Percentiles rank a stretch among this genome's conserved stretches.
Conservation (phyloP, 116 monocot genomes). For the Zostera marina region DNA sequence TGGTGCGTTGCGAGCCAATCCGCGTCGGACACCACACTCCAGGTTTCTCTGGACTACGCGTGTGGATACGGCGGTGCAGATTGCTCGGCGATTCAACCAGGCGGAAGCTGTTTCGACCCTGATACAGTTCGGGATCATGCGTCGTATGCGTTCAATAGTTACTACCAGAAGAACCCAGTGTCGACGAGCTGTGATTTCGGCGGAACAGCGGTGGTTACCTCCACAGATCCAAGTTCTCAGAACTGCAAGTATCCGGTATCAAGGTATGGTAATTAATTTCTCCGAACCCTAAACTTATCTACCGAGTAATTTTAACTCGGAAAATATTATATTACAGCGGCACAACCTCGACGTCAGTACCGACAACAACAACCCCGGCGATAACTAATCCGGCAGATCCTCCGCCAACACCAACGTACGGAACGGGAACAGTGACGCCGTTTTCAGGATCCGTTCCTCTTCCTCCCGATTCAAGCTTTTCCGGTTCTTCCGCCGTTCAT, state of each 20-base stretch:
- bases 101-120: conserved; percentile 20
- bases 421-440: conserved; percentile 15
- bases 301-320: background rate
- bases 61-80: conserved; percentile 23
- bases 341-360: conserved; percentile 29
- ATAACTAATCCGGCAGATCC: no score
- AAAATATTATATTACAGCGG: background rate
- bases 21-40: conserved; percentile 14
- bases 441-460: conserved; percentile 3
- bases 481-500: background rate
- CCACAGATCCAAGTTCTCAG: conserved; percentile 21
- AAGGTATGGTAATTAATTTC: conserved; percentile 23
- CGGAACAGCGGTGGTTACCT: conserved; percentile 13
- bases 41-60: conserved; percentile 20
- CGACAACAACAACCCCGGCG: conserved; percentile 30
- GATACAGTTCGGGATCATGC: conserved; percentile 13
- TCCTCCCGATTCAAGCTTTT: conserved; percentile 6
- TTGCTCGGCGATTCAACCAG: conserved; percentile 14
- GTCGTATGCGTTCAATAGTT: conserved; percentile 19
- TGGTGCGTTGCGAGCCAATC: conserved; percentile 23
- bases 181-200: conserved; percentile 22
- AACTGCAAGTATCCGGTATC: conserved; percentile 35
- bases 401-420: background rate
- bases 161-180: conserved; percentile 19
- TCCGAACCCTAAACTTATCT: background rate